Conservation (phyloP, 345 rosid genomes). For the Euphorbia lathyris region DNA sequence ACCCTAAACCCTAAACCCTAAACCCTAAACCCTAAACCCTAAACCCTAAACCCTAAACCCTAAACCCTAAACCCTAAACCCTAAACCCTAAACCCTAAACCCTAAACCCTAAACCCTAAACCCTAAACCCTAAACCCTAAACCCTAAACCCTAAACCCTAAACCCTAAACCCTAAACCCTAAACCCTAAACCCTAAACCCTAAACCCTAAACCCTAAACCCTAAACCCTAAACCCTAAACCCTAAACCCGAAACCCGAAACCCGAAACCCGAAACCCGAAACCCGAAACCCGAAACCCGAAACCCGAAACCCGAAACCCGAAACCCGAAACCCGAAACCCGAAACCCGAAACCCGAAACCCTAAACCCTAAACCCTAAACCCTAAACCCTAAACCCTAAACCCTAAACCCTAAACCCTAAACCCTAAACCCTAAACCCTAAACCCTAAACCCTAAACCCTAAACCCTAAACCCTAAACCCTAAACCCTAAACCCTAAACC, state of each 20-base stretch:
- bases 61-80: conserved; percentile 17
- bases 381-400: conserved; percentile 19
- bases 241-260: conserved; percentile 19
- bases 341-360: conserved; percentile 17
- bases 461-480: conserved; percentile 31
- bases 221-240: conserved; percentile 18
- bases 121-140: conserved; percentile 21
- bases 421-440: conserved; percentile 23
- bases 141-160: conserved; percentile 22
- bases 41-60: conserved; percentile 15
- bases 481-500: conserved; percentile 24
- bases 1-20: conserved; percentile 19
- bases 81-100: conserved; percentile 12
- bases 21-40: conserved; percentile 16
- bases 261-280: conserved; percentile 16
- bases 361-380: conserved; percentile 25
- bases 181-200: conserved; percentile 23
- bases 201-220: conserved; percentile 18
- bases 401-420: conserved; percentile 22
- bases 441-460: conserved; percentile 29
- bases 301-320: conserved; percentile 19
- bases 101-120: conserved; percentile 23
- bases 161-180: conserved; percentile 25
- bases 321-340: conserved; percentile 18
- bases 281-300: conserved; percentile 15